phyloP scores from a whole-genome alignment of 441 rosid genomes.

The Biscutella laevigata region DNA sequence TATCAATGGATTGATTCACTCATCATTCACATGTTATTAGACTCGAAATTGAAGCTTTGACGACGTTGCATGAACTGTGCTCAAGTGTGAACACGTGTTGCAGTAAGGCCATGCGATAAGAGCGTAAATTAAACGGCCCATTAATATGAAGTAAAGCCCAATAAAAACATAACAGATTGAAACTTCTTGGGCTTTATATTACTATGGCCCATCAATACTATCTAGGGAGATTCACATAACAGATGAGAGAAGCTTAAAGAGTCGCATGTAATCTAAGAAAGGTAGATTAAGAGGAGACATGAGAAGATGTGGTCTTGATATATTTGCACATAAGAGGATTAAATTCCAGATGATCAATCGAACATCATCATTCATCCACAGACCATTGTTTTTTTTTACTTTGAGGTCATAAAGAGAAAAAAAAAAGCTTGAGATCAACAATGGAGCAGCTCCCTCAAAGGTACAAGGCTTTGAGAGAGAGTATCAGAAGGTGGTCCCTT shows the following conservation, averaged over 20 bases:
- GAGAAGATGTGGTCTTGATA: constrained; percentile 10
- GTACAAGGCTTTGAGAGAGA: constrained; percentile 3
- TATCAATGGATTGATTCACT: background rate
- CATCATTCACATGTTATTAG: background rate
- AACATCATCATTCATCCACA: constrained; percentile 20
- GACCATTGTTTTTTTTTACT: constrained; percentile 2
- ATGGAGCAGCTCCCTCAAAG: constrained; percentile 15
- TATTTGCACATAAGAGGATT: constrained; percentile 20
- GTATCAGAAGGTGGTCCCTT: constrained; percentile 49
- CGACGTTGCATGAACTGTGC: background rate
- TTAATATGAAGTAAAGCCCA: background rate
- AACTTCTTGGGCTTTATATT: too few species aligned
- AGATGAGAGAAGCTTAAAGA: background rate
- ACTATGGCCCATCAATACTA: too few species aligned
- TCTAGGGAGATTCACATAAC: background rate
- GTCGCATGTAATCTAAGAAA: background rate
- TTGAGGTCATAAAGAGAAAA: background rate
- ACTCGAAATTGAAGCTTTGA: background rate
- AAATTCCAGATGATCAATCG: constrained; percentile 21
- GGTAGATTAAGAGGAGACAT: background rate
- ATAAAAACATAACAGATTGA: too few species aligned
- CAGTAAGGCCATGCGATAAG: too few species aligned
- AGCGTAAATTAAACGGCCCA: too few species aligned
- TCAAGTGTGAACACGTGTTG: background rate
- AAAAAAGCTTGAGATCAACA: constrained; percentile 15